These are phyloP conservation scores for Paecilomyces niveus DNA, from an alignment of 2,329 filamentous ascomycete species.

Conservation along the genomic window DNA sequence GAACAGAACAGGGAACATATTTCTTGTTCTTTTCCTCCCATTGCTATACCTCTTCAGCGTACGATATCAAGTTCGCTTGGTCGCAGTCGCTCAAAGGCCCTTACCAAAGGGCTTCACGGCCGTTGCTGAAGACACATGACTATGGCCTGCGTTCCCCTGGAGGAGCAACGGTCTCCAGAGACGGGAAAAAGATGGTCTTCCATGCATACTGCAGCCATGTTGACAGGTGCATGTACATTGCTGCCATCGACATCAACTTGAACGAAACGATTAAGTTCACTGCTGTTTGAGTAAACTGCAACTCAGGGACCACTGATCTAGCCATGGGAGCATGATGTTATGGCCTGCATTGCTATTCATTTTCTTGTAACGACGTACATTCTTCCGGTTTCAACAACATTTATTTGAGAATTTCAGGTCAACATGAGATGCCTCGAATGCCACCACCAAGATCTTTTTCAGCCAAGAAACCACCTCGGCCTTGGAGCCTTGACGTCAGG, in stretches of 20 bases:
- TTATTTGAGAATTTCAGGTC: neutral
- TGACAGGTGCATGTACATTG: conserved; percentile 19
- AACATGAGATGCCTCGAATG: neutral
- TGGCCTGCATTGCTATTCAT: neutral
- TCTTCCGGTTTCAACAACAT: neutral
- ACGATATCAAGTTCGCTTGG: conserved; percentile 54
- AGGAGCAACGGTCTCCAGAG: conserved; percentile 16
- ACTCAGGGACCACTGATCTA: neutral
- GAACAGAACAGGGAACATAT: conserved; percentile 37
- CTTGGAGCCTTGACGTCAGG: neutral
- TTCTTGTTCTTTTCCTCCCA: conserved; percentile 56
- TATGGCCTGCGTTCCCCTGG: conserved; percentile 18
- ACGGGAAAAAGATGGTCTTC: conserved; percentile 22
- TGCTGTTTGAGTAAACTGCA: neutral
- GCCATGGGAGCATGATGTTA: neutral
- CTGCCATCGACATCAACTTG: conserved; percentile 15
- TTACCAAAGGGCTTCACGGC: conserved; percentile 22
- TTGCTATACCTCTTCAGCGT: conserved; percentile 47
- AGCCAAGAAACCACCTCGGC: neutral
- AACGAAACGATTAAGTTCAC: conserved; percentile 4
- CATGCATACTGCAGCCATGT: conserved; percentile 18
- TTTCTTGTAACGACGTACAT: neutral
- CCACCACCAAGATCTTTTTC: neutral
- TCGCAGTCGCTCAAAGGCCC: conserved; percentile 29
- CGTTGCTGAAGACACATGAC: conserved; percentile 26